phyloP scores from a whole-genome alignment of 306 rosid genomes.

The Vigna hirtella region DNA sequence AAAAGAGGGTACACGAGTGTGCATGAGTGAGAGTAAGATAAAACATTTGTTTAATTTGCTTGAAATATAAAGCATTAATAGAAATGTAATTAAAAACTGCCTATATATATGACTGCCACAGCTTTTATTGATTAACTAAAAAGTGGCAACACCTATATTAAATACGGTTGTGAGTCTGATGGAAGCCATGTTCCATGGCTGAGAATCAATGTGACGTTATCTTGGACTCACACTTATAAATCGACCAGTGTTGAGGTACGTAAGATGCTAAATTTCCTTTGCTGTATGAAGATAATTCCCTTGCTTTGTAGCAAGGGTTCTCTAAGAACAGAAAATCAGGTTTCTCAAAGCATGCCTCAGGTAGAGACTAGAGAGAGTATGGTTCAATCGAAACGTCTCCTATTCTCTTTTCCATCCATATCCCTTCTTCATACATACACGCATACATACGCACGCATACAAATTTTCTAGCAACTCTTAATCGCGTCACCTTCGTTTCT shows the following conservation, averaged over 20 bases:
- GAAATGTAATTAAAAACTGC: slow-evolving; percentile 25
- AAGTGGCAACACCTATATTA: slow-evolving; percentile 23
- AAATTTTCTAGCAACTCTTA: slow-evolving; percentile 9
- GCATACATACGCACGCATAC: background rate
- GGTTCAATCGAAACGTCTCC: slow-evolving; percentile 27
- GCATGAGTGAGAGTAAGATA: background rate
- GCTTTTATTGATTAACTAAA: slow-evolving; percentile 11
- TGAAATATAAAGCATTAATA: background rate
- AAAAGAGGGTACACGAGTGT: background rate
- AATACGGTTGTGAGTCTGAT: background rate
- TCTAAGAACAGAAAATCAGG: slow-evolving; percentile 28
- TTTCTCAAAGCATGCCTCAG: slow-evolving; percentile 35
- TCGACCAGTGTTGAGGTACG: slow-evolving; percentile 38
- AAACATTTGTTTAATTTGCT: background rate
- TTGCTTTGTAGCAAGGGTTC: slow-evolving; percentile 38
- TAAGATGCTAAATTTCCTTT: slow-evolving; percentile 33
- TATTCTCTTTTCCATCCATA: background rate
- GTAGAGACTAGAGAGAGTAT: slow-evolving; percentile 23
- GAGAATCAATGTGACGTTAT: slow-evolving; percentile 47
- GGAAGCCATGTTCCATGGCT: slow-evolving; percentile 58
- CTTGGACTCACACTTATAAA: slow-evolving; percentile 47
- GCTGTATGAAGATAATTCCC: slow-evolving; percentile 35
- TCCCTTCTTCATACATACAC: background rate
- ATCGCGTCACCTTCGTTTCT: slow-evolving; percentile 5
- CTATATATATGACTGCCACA: slow-evolving; percentile 13